phyloP scores from a whole-genome alignment of 306 rosid species.

The Vigna angularis region DNA sequence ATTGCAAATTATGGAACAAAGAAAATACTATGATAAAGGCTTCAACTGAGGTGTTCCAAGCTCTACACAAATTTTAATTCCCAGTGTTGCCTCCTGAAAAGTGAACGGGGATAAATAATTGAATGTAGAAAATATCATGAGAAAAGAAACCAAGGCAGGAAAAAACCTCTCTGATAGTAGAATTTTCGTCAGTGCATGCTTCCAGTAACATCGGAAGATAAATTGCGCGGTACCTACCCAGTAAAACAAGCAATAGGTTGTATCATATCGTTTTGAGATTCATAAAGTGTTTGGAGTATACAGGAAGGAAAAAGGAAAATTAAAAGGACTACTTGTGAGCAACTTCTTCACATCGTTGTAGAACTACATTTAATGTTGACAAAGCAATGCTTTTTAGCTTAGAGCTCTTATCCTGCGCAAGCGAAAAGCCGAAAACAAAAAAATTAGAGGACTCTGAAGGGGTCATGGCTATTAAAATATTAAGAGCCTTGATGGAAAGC shows the following conservation, averaged over 20 bases:
- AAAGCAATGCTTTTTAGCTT: slow-evolving; percentile 47
- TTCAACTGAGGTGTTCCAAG: slow-evolving; percentile 50
- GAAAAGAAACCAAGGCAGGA: slow-evolving; percentile 21
- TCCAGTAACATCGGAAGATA: slow-evolving; percentile 47
- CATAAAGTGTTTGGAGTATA: slow-evolving; percentile 3
- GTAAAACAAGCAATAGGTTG: neutral
- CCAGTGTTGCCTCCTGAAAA: slow-evolving; percentile 55
- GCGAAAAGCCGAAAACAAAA: slow-evolving; percentile 40
- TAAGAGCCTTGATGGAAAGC: neutral
- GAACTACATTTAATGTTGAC: slow-evolving; percentile 44
- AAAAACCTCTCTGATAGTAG: slow-evolving; percentile 55
- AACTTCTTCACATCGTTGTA: slow-evolving; percentile 46
- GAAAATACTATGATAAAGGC: slow-evolving; percentile 48
- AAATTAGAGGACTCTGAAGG: slow-evolving; percentile 24
- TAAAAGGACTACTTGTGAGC: slow-evolving; percentile 40
- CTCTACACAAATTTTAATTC: slow-evolving; percentile 56
- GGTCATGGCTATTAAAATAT: neutral
- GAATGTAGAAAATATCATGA: neutral
- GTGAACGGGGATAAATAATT: neutral
- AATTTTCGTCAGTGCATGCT: slow-evolving; percentile 45
- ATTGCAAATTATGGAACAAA: slow-evolving; percentile 12
- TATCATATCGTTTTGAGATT: slow-evolving; percentile 2
- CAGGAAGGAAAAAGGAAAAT: slow-evolving; percentile 15
- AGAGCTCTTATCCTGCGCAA: slow-evolving; percentile 48
- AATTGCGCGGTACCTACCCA: slow-evolving; percentile 41